Evolutionary conservation across 164 flowering plant genomes (phyloP).

Genomic region (Echeveria elegans): DNA sequence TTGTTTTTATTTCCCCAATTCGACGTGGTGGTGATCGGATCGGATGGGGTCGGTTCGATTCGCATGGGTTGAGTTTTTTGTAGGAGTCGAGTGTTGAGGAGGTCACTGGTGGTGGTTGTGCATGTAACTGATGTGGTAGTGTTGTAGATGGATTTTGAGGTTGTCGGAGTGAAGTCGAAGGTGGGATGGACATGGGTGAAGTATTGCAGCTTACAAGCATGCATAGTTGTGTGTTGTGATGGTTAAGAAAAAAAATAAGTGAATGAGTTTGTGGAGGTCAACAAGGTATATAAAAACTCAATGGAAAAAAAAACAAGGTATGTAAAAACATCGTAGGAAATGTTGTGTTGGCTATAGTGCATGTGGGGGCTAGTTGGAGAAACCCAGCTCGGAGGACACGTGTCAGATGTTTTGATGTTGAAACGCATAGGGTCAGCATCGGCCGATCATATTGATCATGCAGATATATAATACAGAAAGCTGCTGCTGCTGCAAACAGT

Average conservation of each 20-base stretch:
- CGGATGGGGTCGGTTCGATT: not conserved
- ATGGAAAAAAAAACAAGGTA: too few relatives aligned
- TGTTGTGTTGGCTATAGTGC: too few relatives aligned
- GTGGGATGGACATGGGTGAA: conserved; percentile 1
- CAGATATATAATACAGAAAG: too few relatives aligned
- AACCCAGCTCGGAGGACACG: conserved; percentile 4
- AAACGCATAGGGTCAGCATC: conserved; percentile 1
- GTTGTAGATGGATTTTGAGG: not conserved
- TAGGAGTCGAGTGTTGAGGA: not conserved
- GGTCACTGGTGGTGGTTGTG: not conserved
- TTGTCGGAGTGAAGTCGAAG: not conserved
- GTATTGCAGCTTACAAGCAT: not conserved
- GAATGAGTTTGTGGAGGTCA: not conserved
- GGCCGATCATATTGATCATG: not conserved
- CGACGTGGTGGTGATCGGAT: not conserved
- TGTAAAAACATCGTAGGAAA: not conserved
- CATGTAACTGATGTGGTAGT: too few relatives aligned
- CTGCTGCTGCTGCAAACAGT: too few relatives aligned
- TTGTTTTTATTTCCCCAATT: not conserved
- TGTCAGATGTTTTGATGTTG: not conserved
- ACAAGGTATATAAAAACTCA: not conserved
- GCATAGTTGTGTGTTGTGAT: not conserved
- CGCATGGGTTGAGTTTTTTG: not conserved
- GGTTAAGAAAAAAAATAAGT: not conserved
- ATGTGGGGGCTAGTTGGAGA: not conserved